Evolutionary conservation across 148 eudicot species (phyloP).

Genomic region (Selenicereus undatus): DNA sequence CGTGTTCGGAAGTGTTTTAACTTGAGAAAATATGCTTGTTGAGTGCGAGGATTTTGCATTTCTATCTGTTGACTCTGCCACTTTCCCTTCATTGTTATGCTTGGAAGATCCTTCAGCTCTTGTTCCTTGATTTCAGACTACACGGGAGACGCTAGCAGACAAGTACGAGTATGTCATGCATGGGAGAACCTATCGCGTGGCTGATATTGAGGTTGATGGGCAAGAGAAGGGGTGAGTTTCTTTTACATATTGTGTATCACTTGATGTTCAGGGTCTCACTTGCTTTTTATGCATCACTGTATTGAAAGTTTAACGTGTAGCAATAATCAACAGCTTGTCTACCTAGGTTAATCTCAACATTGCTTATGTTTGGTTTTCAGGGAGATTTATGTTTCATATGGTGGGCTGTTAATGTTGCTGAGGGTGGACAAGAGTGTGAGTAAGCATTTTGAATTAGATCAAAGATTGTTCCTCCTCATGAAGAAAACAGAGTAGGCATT

Average conservation of each 20-base stretch:
- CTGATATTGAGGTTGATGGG: slow-evolving; percentile 50
- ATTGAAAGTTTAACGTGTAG: neutral
- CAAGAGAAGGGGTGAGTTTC: slow-evolving; percentile 55
- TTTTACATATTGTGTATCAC: neutral
- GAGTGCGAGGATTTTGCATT: neutral
- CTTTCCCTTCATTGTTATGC: neutral
- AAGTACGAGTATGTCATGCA: slow-evolving; percentile 92
- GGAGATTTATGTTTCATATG: slow-evolving; percentile 77
- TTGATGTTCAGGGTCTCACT: neutral
- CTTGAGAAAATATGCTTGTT: neutral
- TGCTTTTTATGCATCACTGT: neutral
- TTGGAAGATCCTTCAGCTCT: slow-evolving; percentile 2
- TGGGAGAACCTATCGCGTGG: slow-evolving; percentile 71
- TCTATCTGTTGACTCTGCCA: neutral
- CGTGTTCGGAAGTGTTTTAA: neutral
- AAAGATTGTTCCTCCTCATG: slow-evolving; percentile 74
- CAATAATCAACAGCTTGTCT: neutral
- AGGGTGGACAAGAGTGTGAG: slow-evolving; percentile 65
- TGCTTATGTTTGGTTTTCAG: slow-evolving; percentile 30
- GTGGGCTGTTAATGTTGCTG: slow-evolving; percentile 88
- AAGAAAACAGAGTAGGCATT: slow-evolving; percentile 52
- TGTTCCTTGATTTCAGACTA: slow-evolving; percentile 49
- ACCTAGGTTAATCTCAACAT: neutral
- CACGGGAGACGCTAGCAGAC: slow-evolving; percentile 78
- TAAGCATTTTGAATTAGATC: slow-evolving; percentile 75